Percentiles rank a stretch among this genome's conserved stretches.
phyloP scores from a whole-genome alignment of 2,329 filamentous ascomycete genomes.

The Pyrenophora teres region DNA sequence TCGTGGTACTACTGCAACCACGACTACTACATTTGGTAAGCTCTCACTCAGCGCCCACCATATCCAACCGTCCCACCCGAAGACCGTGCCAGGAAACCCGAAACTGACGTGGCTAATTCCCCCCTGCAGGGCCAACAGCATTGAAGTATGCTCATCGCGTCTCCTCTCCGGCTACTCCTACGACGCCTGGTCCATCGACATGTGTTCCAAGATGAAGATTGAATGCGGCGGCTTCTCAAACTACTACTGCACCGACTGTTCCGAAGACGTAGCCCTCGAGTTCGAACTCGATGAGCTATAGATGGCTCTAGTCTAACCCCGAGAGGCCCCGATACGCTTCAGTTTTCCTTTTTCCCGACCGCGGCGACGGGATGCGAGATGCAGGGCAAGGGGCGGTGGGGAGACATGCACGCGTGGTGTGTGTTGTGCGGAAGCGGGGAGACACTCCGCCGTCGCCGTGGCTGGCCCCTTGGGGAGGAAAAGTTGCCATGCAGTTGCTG shows the following conservation, averaged over 20 bases:
- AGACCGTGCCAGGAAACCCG: no score
- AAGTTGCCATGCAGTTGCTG: no score
- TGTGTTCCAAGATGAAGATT: constrained; percentile 51
- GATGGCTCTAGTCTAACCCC: not conserved
- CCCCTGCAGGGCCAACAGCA: constrained; percentile 43
- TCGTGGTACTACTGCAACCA: constrained; percentile 56
- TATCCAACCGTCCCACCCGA: not conserved
- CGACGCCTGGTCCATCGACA: constrained; percentile 56
- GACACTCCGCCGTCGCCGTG: not conserved
- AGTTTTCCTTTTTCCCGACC: not conserved
- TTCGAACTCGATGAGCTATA: constrained; percentile 50
- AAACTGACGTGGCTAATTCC: no score
- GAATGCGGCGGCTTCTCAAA: constrained; percentile 51
- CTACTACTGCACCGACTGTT: constrained; percentile 53
- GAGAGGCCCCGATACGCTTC: constrained; percentile 1
- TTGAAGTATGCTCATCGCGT: constrained; percentile 53
- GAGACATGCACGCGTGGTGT: not conserved
- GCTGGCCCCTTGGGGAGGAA: not conserved
- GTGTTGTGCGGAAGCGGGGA: not conserved
- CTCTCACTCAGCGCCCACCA: not conserved
- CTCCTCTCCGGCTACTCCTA: constrained; percentile 54
- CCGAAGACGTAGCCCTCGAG: constrained; percentile 51
- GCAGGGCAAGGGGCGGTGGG: not conserved
- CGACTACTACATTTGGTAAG: constrained; percentile 54
- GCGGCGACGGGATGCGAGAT: not conserved